Conservation (phyloP, 2,329 filamentous ascomycete genomes). For the Tolypocladium cylindrosporum region DNA sequence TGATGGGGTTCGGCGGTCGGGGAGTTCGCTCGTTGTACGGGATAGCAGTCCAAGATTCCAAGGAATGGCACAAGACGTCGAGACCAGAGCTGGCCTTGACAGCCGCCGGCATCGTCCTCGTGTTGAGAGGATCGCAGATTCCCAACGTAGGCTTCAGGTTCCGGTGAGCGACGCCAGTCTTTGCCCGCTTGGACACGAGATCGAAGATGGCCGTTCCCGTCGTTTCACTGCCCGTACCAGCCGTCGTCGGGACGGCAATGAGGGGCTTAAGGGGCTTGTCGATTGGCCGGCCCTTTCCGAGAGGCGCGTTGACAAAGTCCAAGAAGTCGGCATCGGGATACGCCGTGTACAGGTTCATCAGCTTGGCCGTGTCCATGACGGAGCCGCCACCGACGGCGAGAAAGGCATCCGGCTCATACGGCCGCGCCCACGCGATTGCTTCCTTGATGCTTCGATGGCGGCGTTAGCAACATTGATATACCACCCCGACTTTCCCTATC, state of each 20-base stretch:
- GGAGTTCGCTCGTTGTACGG: slow-evolving; percentile 82
- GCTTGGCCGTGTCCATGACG: slow-evolving; percentile 95
- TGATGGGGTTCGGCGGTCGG: slow-evolving; percentile 77
- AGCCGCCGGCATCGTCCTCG: slow-evolving; percentile 86
- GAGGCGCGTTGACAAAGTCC: slow-evolving; percentile 93
- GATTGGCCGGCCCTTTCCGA: slow-evolving; percentile 77
- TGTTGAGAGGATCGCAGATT: slow-evolving; percentile 80
- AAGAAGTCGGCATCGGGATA: slow-evolving; percentile 91
- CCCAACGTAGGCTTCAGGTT: slow-evolving; percentile 93
- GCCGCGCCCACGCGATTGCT: slow-evolving; percentile 78
- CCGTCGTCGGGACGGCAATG: slow-evolving; percentile 76
- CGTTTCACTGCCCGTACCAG: slow-evolving; percentile 83
- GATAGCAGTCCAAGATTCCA: slow-evolving; percentile 97
- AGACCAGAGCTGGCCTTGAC: slow-evolving; percentile 88
- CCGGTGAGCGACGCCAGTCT: slow-evolving; percentile 92
- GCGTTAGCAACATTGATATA: background rate
- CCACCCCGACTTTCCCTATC: too few species aligned
- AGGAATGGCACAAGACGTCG: slow-evolving; percentile 88
- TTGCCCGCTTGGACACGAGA: slow-evolving; percentile 77
- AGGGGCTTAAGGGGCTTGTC: slow-evolving; percentile 61
- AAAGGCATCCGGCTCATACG: slow-evolving; percentile 76
- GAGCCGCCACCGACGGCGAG: slow-evolving; percentile 83
- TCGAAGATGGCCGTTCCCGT: slow-evolving; percentile 98
- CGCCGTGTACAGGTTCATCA: slow-evolving; percentile 93
- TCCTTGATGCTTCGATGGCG: slow-evolving; percentile 57